Evolutionary conservation across 208 protist species (phyloP), one percentile per base, ranked within the genome.

Genomic region (Porcisia deanei): DNA sequence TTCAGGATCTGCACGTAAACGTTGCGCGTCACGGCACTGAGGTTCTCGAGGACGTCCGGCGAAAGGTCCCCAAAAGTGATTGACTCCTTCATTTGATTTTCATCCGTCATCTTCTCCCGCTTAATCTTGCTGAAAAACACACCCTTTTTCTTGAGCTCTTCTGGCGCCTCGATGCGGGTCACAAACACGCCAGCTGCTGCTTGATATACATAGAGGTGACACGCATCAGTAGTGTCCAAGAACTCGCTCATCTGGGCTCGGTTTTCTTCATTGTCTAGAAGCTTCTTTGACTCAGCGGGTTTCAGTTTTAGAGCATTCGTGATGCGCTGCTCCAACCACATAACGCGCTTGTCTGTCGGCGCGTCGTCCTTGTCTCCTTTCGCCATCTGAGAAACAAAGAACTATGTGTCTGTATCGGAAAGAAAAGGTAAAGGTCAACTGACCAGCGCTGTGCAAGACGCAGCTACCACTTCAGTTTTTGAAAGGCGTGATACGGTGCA

Each of bases 101-200:
- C 91, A 69, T 98, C 94, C 16, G 84, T 80, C n/a, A 98, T 88
- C 79, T 96, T 97, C 79, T 98, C 91, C 8, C 92, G 89, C 76
- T 97, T 97, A 81, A 95, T 76, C 79, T 98, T 98, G 74, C 83
- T 90, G 75, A 98, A 98, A 73, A 94, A 98, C 12, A 98, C 76
- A 25, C 92, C 92, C 70, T 98, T 98, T 80, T 94, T 97, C 70
- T 96, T 96, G 41, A 97, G 77, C 55, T 97, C 96, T 43, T 94
- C 91, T 12, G 94, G 96, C 2, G 93, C 88, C 64, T 97, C 93
- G 77, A 96, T 94, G 71, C 91, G 88, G 34, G 94, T 87, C 67
- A 93, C 85, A 73, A 94, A 92, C 45, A 85, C 76, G 58, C 91
- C 92, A 63, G 76, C 86, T 66, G 90, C 75, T 60, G 70, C 66